Evolutionary conservation across 345 rosid species (phyloP).

Genomic region (Arabidopsis arenosa): DNA sequence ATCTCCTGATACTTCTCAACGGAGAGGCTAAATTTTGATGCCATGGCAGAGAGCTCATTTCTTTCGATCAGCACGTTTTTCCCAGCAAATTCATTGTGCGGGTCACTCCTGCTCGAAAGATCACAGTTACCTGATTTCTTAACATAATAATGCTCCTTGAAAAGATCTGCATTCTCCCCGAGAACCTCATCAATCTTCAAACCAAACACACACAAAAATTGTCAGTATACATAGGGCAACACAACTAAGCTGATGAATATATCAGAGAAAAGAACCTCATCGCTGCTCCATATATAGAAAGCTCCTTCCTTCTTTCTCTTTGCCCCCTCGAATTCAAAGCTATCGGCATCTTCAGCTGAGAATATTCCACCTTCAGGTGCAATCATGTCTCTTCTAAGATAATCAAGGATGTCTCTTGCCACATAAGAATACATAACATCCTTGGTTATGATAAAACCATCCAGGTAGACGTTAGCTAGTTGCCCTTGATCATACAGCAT

Average conservation of each 20-base stretch:
- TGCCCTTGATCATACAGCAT: constrained; percentile 97
- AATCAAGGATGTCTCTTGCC: constrained; percentile 79
- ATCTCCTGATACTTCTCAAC: constrained; percentile 66
- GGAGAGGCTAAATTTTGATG: constrained; percentile 65
- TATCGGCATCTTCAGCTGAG: constrained; percentile 97
- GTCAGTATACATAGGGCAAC: neutral
- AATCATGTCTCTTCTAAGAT: constrained; percentile 91
- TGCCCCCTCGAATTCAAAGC: constrained; percentile 69
- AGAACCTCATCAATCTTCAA: constrained; percentile 76
- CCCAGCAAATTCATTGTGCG: constrained; percentile 79
- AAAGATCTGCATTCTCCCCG: constrained; percentile 72
- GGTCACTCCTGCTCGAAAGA: constrained; percentile 88
- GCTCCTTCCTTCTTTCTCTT: constrained; percentile 84
- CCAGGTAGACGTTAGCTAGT: constrained; percentile 77
- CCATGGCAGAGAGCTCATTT: constrained; percentile 64
- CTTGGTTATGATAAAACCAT: constrained; percentile 70
- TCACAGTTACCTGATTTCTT: constrained; percentile 87
- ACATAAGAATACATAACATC: constrained; percentile 66
- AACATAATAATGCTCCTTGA: constrained; percentile 78
- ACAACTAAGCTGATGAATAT: neutral
- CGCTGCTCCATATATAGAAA: constrained; percentile 77
- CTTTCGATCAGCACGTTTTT: constrained; percentile 85
- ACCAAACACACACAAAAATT: constrained; percentile 18
- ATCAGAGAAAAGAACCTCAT: constrained; percentile 60
- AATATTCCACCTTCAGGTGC: constrained; percentile 81